Percentiles rank a stretch among this genome's conserved stretches.
phyloP scores from a whole-genome alignment of 2,329 filamentous ascomycete species.

The Tolypocladium inflatum region DNA sequence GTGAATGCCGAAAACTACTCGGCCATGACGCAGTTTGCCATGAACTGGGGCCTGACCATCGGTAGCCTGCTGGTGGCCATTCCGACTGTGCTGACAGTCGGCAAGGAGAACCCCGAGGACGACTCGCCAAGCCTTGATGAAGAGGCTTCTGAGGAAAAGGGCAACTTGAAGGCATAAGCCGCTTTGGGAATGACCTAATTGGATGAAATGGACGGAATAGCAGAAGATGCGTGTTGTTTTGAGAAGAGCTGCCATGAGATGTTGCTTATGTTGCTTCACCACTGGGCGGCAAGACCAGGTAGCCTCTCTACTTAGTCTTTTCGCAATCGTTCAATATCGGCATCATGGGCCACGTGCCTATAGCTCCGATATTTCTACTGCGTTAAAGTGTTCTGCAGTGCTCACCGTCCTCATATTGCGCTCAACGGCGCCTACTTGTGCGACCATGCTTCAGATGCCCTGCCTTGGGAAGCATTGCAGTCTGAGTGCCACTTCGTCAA shows the following conservation, averaged over 20 bases:
- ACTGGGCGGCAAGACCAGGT: background rate
- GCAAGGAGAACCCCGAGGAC: background rate
- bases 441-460: no score
- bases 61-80: constrained; percentile 30
- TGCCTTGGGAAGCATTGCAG: no score
- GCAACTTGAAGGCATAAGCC: background rate
- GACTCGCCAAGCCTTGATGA: background rate
- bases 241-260: background rate
- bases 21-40: constrained; percentile 31
- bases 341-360: no score
- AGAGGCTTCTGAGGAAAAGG: background rate
- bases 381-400: no score
- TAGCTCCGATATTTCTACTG: no score
- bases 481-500: no score
- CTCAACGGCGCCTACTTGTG: no score
- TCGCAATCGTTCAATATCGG: background rate
- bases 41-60: constrained; percentile 36
- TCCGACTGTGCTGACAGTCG: constrained; percentile 29
- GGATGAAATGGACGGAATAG: background rate
- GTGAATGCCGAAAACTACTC: constrained; percentile 25
- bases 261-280: background rate
- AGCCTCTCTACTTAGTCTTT: background rate
- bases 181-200: background rate
- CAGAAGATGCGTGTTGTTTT: background rate
- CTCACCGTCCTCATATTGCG: no score